phyloP scores from a whole-genome alignment of 768 basidiomycete genomes.

The Mycena galopus region DNA sequence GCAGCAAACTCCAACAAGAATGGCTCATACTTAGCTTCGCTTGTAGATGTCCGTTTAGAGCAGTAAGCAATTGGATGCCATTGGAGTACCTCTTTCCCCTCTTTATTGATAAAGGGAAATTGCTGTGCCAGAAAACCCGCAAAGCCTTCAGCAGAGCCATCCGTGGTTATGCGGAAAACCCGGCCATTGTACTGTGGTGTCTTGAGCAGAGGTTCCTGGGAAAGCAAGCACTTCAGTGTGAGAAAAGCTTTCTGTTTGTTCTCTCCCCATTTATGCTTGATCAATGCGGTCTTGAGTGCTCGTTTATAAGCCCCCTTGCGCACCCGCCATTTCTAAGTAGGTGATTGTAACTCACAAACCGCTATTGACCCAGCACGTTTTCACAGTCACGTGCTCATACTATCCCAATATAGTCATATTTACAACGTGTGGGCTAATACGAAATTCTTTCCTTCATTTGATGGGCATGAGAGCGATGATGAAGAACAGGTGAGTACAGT shows the following conservation, averaged over 20 bases:
- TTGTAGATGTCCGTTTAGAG: slow-evolving; percentile 49
- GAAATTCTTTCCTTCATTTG: neutral
- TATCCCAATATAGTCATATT: too few relatives aligned
- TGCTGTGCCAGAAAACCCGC: slow-evolving; percentile 44
- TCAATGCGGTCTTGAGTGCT: slow-evolving; percentile 38
- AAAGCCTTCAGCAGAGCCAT: slow-evolving; percentile 48
- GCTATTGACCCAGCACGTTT: too few relatives aligned
- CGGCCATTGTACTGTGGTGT: slow-evolving; percentile 42
- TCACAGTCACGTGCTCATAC: too few relatives aligned
- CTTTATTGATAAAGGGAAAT: slow-evolving; percentile 28
- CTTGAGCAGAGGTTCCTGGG: slow-evolving; percentile 40
- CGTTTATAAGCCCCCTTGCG: slow-evolving; percentile 43
- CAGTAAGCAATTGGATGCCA: slow-evolving; percentile 50
- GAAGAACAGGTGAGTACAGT: too few relatives aligned
- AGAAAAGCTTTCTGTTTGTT: slow-evolving; percentile 43
- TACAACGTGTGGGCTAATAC: too few relatives aligned
- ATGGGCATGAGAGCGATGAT: too few relatives aligned
- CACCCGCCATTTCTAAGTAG: slow-evolving; percentile 34
- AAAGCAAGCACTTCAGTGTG: slow-evolving; percentile 40
- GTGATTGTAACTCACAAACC: too few relatives aligned
- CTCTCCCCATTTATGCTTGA: slow-evolving; percentile 37
- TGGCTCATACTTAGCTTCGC: slow-evolving; percentile 49
- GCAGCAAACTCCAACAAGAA: slow-evolving; percentile 51
- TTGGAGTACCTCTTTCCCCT: slow-evolving; percentile 28
- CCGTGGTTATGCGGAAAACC: slow-evolving; percentile 46